Evolutionary conservation across 768 basidiomycete species (phyloP), one percentile per base, ranked within the genome.

Genomic region (Dendrothele bispora): DNA sequence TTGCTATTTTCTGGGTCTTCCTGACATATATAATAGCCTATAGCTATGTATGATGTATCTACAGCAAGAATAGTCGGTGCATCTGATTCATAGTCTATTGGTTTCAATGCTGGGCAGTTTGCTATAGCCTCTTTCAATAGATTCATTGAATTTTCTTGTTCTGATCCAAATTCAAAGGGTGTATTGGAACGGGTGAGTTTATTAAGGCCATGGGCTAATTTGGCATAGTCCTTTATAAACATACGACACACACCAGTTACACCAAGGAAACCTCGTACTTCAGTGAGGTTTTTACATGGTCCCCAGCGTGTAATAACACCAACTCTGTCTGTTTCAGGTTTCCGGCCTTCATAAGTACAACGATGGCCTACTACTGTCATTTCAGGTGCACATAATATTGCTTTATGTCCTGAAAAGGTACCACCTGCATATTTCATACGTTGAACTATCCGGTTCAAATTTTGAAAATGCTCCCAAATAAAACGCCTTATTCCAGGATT

Each of bases 161-260:
- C 50, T 18, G 51, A 59, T 48, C 57, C 62, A 72, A 73, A 75
- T 38, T 74, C 75, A 17, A 75, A 36, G 70, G 67, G 72, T 74
- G 41, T 5, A 17, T 28, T n/a, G 25, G 32, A 20, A 21, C 22
- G n/a, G 0, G 50, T 45, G 3, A 56, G 41, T 32, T 44, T 28
- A 7, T 27, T 30, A 6, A 57, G 17, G 5, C 46, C 50, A 1
- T 36, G 2, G 3, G 26, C 41, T 6, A 48, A 12, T 2, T 22
- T 27, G 5, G 54, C 27, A 43, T 48, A 57, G 21, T 46, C 37
- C 12, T 51, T 29, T 0, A 55, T 51, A 38, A 45, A 57, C n/a
- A 55, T 55, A 5, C 46, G 22, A 2, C 40, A 11, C 0, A 32
- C 34, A 8, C 55, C 50, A 49, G 32, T 21, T 5, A 41, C 34